phyloP scores from a whole-genome alignment of 176 grass and related monocot genomes.

The Elymus sibiricus region DNA sequence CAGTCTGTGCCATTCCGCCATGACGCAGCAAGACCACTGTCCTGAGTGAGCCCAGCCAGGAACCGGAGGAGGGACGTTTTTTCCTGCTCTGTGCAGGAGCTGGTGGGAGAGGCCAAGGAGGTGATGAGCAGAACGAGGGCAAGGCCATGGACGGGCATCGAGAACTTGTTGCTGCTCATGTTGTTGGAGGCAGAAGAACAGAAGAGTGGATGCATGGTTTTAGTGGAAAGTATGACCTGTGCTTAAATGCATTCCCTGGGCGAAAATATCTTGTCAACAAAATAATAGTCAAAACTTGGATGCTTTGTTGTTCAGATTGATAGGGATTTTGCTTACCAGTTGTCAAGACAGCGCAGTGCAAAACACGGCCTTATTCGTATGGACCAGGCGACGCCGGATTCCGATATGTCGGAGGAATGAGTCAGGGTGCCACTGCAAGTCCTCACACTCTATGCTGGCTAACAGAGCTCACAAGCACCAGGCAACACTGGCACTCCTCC shows the following conservation, averaged over 20 bases:
- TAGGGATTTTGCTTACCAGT: background rate
- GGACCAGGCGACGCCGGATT: too few species aligned
- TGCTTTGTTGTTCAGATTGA: background rate
- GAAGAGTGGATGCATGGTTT: background rate
- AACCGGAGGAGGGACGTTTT: slow-evolving; percentile 12
- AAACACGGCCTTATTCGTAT: background rate
- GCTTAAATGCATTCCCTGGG: background rate
- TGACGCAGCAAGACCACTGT: background rate
- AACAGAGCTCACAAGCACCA: too few species aligned
- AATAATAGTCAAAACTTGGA: background rate
- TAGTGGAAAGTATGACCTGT: background rate
- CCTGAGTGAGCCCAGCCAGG: background rate
- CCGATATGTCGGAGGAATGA: too few species aligned
- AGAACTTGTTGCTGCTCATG: background rate
- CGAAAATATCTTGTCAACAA: background rate
- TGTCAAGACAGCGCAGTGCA: background rate
- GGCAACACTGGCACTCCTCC: too few species aligned
- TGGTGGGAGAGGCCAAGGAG: background rate
- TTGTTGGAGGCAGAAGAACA: background rate
- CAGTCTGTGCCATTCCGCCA: slow-evolving; percentile 6
- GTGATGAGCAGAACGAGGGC: background rate
- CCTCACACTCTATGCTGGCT: too few species aligned
- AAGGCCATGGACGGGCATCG: background rate
- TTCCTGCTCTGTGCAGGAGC: background rate
- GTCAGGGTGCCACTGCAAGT: too few species aligned